These are phyloP conservation scores for Turritis glabra DNA, from an alignment of 345 rosid genomes.

Conservation along the genomic window DNA sequence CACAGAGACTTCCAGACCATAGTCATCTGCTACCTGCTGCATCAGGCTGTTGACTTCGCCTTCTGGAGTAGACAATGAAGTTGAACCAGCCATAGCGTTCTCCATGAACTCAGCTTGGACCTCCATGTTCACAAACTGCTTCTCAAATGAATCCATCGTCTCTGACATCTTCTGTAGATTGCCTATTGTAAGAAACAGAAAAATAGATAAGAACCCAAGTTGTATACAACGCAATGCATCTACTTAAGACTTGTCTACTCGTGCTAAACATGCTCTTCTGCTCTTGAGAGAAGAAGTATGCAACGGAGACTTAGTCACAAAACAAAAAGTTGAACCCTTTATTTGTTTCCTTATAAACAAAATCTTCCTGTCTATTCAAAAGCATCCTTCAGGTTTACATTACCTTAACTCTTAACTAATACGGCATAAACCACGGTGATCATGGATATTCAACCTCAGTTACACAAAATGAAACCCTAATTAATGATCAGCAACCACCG, in stretches of 20 bases:
- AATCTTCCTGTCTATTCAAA: background rate
- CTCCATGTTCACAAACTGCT: slow-evolving; percentile 99
- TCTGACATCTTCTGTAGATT: slow-evolving; percentile 99
- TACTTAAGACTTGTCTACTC: background rate
- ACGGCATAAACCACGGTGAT: background rate
- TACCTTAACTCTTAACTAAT: background rate
- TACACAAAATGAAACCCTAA: background rate
- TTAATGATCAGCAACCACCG: background rate
- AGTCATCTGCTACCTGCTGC: slow-evolving; percentile 99
- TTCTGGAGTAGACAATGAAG: slow-evolving; percentile 95
- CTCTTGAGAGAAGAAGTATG: no score
- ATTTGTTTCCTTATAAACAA: background rate
- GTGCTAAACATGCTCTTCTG: background rate
- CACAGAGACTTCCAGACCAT: slow-evolving; percentile 94
- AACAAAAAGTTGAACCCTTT: slow-evolving; percentile 5
- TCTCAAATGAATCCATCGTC: slow-evolving; percentile 98
- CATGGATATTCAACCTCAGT: background rate
- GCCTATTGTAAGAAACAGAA: slow-evolving; percentile 46
- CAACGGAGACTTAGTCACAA: no score
- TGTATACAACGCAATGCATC: background rate
- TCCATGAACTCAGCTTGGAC: slow-evolving; percentile 99
- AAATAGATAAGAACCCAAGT: background rate
- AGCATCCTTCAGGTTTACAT: background rate
- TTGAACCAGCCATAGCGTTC: slow-evolving; percentile 97
- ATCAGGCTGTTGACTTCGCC: slow-evolving; percentile 98